Evolutionary conservation across 805 yeast genomes (phyloP).

Genomic region (Wickerhamomyces queroliae): DNA sequence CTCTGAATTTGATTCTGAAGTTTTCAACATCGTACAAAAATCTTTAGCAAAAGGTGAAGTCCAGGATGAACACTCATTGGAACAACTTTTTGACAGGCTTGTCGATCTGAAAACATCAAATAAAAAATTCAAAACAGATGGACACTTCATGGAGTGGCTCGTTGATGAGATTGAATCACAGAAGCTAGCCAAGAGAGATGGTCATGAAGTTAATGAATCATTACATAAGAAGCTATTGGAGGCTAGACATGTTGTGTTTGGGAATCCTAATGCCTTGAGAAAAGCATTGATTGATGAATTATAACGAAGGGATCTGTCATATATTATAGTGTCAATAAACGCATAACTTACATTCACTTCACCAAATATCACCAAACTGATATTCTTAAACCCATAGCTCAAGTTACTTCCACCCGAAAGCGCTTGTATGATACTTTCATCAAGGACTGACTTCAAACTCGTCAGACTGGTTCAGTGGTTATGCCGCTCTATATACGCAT

Average conservation of each 20-base stretch:
- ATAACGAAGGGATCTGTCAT: slow-evolving; percentile 16
- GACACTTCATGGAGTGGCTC: slow-evolving; percentile 60
- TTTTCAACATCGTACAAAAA: slow-evolving; percentile 15
- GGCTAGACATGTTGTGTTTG: slow-evolving; percentile 65
- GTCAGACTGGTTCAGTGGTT: too few relatives aligned
- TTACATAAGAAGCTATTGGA: slow-evolving; percentile 35
- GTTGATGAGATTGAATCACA: slow-evolving; percentile 36
- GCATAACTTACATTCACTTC: too few relatives aligned
- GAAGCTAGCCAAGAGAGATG: slow-evolving; percentile 19
- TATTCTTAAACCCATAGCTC: too few relatives aligned
- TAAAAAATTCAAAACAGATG: slow-evolving; percentile 20
- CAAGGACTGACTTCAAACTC: too few relatives aligned
- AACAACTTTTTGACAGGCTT: slow-evolving; percentile 34
- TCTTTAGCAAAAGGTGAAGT: slow-evolving; percentile 20
- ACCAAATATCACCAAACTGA: too few relatives aligned
- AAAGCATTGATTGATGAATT: slow-evolving; percentile 52
- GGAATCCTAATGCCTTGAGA: slow-evolving; percentile 68
- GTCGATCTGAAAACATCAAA: slow-evolving; percentile 28
- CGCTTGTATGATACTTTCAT: too few relatives aligned
- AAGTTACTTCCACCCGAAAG: too few relatives aligned
- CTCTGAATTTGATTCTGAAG: slow-evolving; percentile 3
- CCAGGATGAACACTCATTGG: slow-evolving; percentile 35
- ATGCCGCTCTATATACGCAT: too few relatives aligned
- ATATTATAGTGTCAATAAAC: too few relatives aligned
- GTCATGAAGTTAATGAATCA: slow-evolving; percentile 24